A percentile compares a stretch with the other conserved stretches of the same genome.
Conservation (phyloP, 148 eudicot genomes). For the Camellia granthamiana region DNA sequence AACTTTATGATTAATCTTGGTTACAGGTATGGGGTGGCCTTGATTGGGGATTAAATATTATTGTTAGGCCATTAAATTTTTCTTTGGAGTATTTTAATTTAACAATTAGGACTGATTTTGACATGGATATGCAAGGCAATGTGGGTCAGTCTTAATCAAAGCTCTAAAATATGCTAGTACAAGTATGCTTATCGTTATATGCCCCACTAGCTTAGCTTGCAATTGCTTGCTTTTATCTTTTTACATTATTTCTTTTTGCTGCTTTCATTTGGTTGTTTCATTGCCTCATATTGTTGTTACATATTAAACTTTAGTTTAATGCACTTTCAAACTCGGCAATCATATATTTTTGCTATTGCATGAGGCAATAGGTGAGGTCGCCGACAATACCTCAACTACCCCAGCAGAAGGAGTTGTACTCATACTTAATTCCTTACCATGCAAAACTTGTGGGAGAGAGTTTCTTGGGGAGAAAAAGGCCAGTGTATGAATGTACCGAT, state of each 20-base stretch:
- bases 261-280: background rate
- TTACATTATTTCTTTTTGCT: background rate
- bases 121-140: background rate
- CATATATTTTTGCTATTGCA: slow-evolving; percentile 5
- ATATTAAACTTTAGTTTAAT: no score
- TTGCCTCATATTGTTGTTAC: no score
- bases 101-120: background rate
- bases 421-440: slow-evolving; percentile 69
- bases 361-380: slow-evolving; percentile 59
- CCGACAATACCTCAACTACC: slow-evolving; percentile 76
- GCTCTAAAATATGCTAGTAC: slow-evolving; percentile 1
- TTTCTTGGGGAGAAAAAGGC: slow-evolving; percentile 70
- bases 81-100: background rate
- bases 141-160: background rate
- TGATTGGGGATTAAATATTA: background rate
- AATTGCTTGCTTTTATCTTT: slow-evolving; percentile 2
- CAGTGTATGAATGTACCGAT: slow-evolving; percentile 76
- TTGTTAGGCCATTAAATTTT: background rate
- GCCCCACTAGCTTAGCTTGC: background rate
- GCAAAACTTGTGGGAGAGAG: slow-evolving; percentile 89
- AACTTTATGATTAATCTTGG: slow-evolving; percentile 1
- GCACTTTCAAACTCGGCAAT: no score
- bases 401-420: slow-evolving; percentile 47
- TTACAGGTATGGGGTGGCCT: background rate
- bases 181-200: background rate